Conservation (phyloP, 257 asterid species). For the Forsythia viridissima region DNA sequence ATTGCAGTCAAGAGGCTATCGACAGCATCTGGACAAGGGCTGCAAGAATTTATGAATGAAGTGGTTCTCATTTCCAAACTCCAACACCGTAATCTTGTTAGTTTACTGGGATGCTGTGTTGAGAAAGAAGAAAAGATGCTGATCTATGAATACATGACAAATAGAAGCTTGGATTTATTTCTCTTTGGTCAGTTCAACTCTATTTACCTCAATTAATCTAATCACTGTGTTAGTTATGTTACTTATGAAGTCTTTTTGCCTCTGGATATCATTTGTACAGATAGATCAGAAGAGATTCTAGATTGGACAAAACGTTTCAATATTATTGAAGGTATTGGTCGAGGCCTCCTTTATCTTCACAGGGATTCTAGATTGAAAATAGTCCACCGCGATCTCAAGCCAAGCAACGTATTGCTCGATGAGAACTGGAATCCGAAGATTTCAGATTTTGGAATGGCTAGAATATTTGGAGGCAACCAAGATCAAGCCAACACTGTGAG, state of each 20-base stretch:
- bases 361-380: conserved; percentile 37
- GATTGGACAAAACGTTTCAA: conserved; percentile 27
- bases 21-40: conserved; percentile 40
- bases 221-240: not conserved
- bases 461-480: conserved; percentile 29
- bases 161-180: conserved; percentile 43
- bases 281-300: conserved; percentile 4
- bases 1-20: conserved; percentile 52
- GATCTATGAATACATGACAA: conserved; percentile 44
- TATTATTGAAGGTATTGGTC: conserved; percentile 36
- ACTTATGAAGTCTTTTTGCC: not conserved
- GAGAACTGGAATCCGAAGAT: conserved; percentile 33
- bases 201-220: not conserved
- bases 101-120: conserved; percentile 38
- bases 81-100: conserved; percentile 48
- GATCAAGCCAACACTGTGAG: conserved; percentile 29
- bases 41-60: conserved; percentile 45
- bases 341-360: conserved; percentile 47
- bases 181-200: conserved; percentile 37
- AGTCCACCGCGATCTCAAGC: conserved; percentile 40
- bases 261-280: conserved; percentile 2
- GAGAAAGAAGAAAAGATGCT: conserved; percentile 41
- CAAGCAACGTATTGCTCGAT: conserved; percentile 33
- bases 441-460: conserved; percentile 46
- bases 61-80: conserved; percentile 43